These are phyloP conservation scores for Sporopachydermia quercuum DNA, from an alignment of 805 yeast species.

Conservation along the genomic window DNA sequence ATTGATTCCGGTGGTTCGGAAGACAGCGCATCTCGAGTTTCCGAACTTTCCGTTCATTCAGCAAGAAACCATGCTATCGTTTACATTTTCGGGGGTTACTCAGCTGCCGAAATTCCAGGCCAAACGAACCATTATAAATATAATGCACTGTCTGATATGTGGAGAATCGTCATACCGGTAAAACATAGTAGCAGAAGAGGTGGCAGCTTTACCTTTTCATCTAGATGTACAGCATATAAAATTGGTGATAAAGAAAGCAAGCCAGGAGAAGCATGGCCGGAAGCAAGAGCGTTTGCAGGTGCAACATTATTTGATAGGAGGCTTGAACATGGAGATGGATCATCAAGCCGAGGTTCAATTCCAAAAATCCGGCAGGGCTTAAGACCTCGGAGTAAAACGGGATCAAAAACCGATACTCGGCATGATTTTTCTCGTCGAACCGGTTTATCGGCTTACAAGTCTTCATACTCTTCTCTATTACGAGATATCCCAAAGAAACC, in stretches of 20 bases:
- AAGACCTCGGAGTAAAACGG: too few species aligned
- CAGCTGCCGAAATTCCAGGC: constrained; percentile 15
- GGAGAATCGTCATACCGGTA: constrained; percentile 26
- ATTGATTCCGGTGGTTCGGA: background rate
- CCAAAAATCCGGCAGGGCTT: background rate
- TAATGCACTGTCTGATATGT: constrained; percentile 23
- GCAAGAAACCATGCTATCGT: constrained; percentile 16
- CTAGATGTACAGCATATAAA: background rate
- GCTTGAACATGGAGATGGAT: background rate
- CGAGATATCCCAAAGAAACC: background rate
- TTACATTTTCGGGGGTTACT: constrained; percentile 37
- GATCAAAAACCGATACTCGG: background rate
- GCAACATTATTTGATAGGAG: constrained; percentile 13
- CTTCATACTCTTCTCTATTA: background rate
- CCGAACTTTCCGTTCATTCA: constrained; percentile 1
- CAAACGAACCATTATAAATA: constrained; percentile 14
- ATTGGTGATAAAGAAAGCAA: background rate
- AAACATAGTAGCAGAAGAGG: constrained; percentile 21
- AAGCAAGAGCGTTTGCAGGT: constrained; percentile 23
- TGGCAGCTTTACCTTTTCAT: constrained; percentile 6
- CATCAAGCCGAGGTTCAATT: background rate
- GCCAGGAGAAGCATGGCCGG: constrained; percentile 14
- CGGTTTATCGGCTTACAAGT: background rate
- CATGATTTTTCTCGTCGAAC: background rate
- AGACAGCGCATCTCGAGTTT: too few species aligned